These are phyloP conservation scores for Aspergillus baeticus DNA, from an alignment of 495 filamentous ascomycete genomes.

Conservation along the genomic window DNA sequence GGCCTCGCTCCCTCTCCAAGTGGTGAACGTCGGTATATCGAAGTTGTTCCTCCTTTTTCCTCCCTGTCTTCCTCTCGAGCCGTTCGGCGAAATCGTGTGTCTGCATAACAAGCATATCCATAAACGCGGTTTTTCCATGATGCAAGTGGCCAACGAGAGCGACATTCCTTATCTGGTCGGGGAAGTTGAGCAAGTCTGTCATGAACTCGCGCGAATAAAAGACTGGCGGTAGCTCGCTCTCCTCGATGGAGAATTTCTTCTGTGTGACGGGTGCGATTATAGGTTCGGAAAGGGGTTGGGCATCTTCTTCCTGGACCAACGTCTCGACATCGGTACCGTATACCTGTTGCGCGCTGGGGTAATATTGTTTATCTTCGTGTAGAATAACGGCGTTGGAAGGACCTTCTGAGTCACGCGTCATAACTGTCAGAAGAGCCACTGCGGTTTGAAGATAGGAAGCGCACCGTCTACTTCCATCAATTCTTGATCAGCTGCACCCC, in stretches of 20 bases:
- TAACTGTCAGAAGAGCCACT: not conserved
- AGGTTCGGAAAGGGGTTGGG: slow-evolving; percentile 85
- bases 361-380: slow-evolving; percentile 99
- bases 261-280: slow-evolving; percentile 91
- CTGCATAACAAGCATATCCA: slow-evolving; percentile 96
- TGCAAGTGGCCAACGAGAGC: slow-evolving; percentile 91
- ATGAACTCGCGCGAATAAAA: slow-evolving; percentile 86
- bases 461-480: slow-evolving; percentile 91
- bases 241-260: slow-evolving; percentile 94
- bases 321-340: slow-evolving; percentile 95
- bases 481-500: slow-evolving; percentile 66
- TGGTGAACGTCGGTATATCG: slow-evolving; percentile 92
- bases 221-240: slow-evolving; percentile 85
- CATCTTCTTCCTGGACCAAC: slow-evolving; percentile 95
- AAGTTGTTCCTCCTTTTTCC: slow-evolving; percentile 83
- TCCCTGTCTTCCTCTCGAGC: slow-evolving; percentile 75
- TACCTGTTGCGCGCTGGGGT: slow-evolving; percentile 91
- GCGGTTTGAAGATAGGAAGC: slow-evolving; percentile 16
- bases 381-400: slow-evolving; percentile 95
- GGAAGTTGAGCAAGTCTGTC: slow-evolving; percentile 94
- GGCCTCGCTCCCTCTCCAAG: slow-evolving; percentile 80
- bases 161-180: slow-evolving; percentile 89
- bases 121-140: slow-evolving; percentile 95
- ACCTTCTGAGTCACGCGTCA: slow-evolving; percentile 62
- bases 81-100: slow-evolving; percentile 83